A percentile compares a stretch with the other conserved stretches of the same genome.
Conservation (phyloP, 2,329 filamentous ascomycete species). For the Pseudogymnoascus pannorum region DNA sequence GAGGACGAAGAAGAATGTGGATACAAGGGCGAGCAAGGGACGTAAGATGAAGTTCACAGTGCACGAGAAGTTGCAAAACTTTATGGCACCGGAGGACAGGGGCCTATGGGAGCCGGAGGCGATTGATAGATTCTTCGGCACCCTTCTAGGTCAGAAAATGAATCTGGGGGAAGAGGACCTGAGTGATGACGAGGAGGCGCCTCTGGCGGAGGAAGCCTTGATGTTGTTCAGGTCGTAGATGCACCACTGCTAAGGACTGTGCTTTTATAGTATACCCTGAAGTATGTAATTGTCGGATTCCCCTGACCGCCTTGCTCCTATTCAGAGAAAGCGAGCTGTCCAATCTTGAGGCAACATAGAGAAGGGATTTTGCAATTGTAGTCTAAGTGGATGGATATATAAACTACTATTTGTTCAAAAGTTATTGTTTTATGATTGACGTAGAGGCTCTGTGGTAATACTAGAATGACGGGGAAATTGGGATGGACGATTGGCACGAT, state of each 20-base stretch:
- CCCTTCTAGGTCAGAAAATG: constrained; percentile 64
- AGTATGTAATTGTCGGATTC: neutral
- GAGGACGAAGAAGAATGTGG: constrained; percentile 75
- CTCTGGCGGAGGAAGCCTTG: constrained; percentile 23
- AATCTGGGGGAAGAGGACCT: constrained; percentile 52
- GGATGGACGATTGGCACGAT: neutral
- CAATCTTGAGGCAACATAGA: neutral
- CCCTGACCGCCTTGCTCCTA: neutral
- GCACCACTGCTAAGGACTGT: neutral
- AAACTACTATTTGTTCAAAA: neutral
- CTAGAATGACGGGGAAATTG: neutral
- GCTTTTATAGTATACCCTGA: neutral
- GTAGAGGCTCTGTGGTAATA: neutral
- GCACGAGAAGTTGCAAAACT: constrained; percentile 95
- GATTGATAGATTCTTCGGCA: constrained; percentile 69
- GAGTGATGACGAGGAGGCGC: constrained; percentile 44
- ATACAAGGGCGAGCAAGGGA: constrained; percentile 92
- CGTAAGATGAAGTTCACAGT: constrained; percentile 90
- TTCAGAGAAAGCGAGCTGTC: neutral
- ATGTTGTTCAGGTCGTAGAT: constrained; percentile 27
- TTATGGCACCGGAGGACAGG: constrained; percentile 88
- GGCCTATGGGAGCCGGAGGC: constrained; percentile 73
- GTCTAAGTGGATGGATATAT: neutral
- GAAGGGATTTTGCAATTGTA: neutral
- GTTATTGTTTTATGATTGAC: neutral